These are phyloP conservation scores for Fusarium musae DNA, from an alignment of 2,329 filamentous ascomycete genomes.

Conservation along the genomic window DNA sequence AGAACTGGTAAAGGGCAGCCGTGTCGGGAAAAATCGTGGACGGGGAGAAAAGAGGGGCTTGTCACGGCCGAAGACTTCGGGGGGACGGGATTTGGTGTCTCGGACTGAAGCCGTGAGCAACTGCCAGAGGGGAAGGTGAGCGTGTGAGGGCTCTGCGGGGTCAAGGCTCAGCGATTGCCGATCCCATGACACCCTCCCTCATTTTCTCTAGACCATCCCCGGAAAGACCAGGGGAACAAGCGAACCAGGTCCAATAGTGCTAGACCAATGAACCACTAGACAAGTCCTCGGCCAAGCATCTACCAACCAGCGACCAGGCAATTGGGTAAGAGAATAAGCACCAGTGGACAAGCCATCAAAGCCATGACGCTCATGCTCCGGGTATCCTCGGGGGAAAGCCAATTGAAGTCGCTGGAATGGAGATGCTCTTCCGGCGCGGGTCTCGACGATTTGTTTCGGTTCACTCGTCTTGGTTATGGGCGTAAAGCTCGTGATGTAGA, in stretches of 20 bases:
- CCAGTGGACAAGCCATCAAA: conserved; percentile 38
- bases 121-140: conserved; percentile 28
- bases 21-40: conserved; percentile 42
- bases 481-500: conserved; percentile 33
- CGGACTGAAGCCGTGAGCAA: conserved; percentile 36
- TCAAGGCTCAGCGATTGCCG: conserved; percentile 36
- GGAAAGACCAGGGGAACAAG: conserved; percentile 36
- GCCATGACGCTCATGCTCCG: conserved; percentile 39
- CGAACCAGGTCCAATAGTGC: conserved; percentile 31
- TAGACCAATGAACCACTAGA: conserved; percentile 31
- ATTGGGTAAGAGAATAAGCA: conserved; percentile 48
- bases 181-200: conserved; percentile 42
- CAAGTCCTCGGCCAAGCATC: conserved; percentile 32
- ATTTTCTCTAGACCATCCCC: not conserved
- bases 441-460: conserved; percentile 19
- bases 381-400: conserved; percentile 44
- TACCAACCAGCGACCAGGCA: conserved; percentile 45
- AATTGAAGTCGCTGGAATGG: conserved; percentile 41
- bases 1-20: conserved; percentile 12
- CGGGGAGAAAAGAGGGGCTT: conserved; percentile 37
- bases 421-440: conserved; percentile 26
- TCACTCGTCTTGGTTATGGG: conserved; percentile 5
- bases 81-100: conserved; percentile 22
- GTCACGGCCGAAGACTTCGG: conserved; percentile 35
- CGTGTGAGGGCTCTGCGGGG: conserved; percentile 39